Evolutionary conservation across 495 filamentous ascomycete genomes (phyloP).

Genomic region (Penicillium desertorum): DNA sequence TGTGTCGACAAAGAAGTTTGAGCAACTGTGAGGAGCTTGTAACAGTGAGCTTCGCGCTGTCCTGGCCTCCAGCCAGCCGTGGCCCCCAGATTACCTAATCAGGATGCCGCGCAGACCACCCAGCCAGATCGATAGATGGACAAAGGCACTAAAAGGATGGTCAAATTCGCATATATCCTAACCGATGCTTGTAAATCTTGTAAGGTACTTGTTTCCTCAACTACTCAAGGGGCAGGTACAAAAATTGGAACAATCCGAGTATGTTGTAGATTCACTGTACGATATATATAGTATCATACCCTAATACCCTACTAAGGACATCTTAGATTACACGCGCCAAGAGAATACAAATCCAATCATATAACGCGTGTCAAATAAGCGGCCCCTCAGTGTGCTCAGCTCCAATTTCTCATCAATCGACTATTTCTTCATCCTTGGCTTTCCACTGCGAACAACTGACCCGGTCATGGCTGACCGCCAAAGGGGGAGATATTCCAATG

Average conservation of each 20-base stretch:
- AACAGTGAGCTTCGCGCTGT: not conserved
- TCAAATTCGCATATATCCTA: not conserved
- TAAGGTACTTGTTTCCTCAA: not conserved
- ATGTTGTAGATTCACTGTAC: not conserved
- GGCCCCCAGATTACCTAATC: conserved; percentile 11
- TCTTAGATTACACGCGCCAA: not conserved
- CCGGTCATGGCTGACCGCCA: not conserved
- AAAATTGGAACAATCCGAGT: not conserved
- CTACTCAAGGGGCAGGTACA: not conserved
- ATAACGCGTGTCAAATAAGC: not conserved
- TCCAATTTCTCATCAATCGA: not conserved
- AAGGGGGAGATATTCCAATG: conserved; percentile 2
- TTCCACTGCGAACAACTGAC: not conserved
- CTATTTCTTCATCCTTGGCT: not conserved
- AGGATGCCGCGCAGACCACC: not conserved
- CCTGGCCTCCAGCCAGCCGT: not conserved
- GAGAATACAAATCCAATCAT: not conserved
- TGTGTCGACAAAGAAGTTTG: conserved; percentile 7
- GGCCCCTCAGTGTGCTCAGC: not conserved
- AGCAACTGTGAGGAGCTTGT: conserved; percentile 5
- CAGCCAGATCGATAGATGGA: not conserved
- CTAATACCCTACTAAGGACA: not conserved
- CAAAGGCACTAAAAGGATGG: not conserved
- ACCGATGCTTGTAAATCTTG: not conserved
- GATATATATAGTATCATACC: not conserved